Evolutionary conservation across 306 rosid species (phyloP).

Genomic region (Vigna angularis): DNA sequence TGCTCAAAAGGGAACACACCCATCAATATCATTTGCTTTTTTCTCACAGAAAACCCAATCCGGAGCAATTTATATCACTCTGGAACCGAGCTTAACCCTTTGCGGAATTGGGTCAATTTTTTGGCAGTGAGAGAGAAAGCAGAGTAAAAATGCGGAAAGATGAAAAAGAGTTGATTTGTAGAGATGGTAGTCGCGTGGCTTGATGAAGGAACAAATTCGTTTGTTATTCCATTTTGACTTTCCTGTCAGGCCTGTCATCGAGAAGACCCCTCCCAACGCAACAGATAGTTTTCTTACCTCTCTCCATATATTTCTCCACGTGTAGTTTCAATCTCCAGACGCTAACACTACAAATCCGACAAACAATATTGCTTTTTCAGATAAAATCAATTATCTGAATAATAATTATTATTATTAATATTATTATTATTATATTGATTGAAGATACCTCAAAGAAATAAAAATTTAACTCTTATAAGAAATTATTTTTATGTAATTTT

Average conservation of each 20-base stretch:
- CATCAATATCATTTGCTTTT: not conserved
- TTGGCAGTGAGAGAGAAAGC: not conserved
- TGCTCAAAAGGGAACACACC: conserved; percentile 16
- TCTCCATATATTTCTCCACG: no score
- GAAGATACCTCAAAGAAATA: no score
- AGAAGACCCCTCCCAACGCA: not conserved
- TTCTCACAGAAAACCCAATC: not conserved
- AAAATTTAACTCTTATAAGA: no score
- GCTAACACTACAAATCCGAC: no score
- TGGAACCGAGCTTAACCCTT: not conserved
- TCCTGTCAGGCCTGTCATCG: not conserved
- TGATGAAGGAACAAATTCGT: not conserved
- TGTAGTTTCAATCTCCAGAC: no score
- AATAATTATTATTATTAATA: no score
- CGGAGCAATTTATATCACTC: not conserved
- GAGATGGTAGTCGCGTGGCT: not conserved
- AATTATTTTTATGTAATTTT: no score
- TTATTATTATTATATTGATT: no score
- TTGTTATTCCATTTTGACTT: conserved; percentile 40
- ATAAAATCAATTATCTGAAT: no score
- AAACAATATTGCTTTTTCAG: no score
- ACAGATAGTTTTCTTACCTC: not conserved
- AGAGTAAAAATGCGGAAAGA: not conserved
- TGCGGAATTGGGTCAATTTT: not conserved
- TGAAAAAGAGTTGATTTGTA: conserved; percentile 1